Conservation (phyloP, 768 basidiomycete genomes). For the Amanita phalloides region DNA sequence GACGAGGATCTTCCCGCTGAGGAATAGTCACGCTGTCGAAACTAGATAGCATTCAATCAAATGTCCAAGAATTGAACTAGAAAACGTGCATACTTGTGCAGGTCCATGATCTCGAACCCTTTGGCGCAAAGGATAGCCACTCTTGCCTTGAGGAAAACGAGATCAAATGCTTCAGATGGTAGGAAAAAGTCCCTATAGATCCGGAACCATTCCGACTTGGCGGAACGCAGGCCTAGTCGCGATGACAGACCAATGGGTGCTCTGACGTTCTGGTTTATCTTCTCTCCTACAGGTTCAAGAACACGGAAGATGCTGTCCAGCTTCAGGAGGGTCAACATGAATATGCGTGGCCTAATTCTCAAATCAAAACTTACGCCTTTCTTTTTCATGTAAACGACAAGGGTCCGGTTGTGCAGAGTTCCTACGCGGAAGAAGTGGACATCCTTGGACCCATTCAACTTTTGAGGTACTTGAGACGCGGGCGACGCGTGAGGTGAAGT, state of each 20-base stretch:
- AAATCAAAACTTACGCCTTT: constrained; percentile 44
- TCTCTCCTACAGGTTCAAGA: constrained; percentile 91
- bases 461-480: constrained; percentile 76
- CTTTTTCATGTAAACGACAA: constrained; percentile 95
- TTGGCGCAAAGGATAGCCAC: constrained; percentile 90
- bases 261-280: constrained; percentile 70
- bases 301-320: constrained; percentile 93
- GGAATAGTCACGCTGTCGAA: constrained; percentile 86
- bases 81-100: constrained; percentile 62
- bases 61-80: not conserved
- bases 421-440: constrained; percentile 96
- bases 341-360: not conserved
- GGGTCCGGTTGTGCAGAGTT: constrained; percentile 70
- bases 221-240: constrained; percentile 66
- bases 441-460: constrained; percentile 79
- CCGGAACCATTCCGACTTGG: constrained; percentile 91
- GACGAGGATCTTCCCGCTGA: constrained; percentile 51
- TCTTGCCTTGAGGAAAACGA: constrained; percentile 89
- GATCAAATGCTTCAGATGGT: constrained; percentile 81
- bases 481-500: constrained; percentile 60
- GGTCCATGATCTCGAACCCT: constrained; percentile 97
- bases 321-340: constrained; percentile 15
- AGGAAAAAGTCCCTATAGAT: constrained; percentile 91
- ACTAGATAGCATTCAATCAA: constrained; percentile 21
- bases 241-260: constrained; percentile 61